These are phyloP conservation scores for Citrus maxima DNA, from an alignment of 345 rosid genomes.

Conservation along the genomic window DNA sequence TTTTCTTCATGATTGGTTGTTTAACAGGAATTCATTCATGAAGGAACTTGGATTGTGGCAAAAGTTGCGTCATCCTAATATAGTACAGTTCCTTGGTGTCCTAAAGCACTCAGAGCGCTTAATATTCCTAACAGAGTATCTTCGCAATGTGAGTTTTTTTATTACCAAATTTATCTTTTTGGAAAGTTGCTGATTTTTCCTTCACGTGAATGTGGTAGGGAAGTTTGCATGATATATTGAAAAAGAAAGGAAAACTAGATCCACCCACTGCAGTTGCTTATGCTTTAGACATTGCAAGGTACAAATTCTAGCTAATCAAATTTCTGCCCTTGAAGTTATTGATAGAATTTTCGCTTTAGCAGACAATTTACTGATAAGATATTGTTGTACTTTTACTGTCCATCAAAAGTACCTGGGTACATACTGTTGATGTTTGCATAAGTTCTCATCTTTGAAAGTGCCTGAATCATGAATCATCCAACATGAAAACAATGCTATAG, in stretches of 20 bases:
- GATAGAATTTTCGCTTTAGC: neutral
- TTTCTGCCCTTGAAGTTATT: slow-evolving; percentile 4
- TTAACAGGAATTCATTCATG: slow-evolving; percentile 41
- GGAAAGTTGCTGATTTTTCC: slow-evolving; percentile 15
- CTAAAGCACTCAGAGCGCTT: slow-evolving; percentile 51
- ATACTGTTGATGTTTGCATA: neutral
- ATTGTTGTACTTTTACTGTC: neutral
- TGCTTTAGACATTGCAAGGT: slow-evolving; percentile 74
- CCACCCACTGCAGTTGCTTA: slow-evolving; percentile 45
- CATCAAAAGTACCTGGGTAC: neutral
- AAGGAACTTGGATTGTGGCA: slow-evolving; percentile 66
- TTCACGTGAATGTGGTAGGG: slow-evolving; percentile 36
- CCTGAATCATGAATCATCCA: neutral
- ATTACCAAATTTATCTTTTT: neutral
- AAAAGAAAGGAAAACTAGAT: slow-evolving; percentile 51
- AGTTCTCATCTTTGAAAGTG: neutral
- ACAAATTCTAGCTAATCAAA: neutral
- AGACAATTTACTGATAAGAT: neutral
- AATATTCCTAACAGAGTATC: slow-evolving; percentile 63
- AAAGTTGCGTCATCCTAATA: slow-evolving; percentile 64
- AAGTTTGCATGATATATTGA: slow-evolving; percentile 55
- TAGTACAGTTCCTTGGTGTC: slow-evolving; percentile 71
- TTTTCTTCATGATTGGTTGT: neutral
- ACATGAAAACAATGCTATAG: neutral
- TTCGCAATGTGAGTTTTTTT: slow-evolving; percentile 45